Conservation (phyloP, 169 alveolate species). For the Plasmodium gallinaceum region DNA sequence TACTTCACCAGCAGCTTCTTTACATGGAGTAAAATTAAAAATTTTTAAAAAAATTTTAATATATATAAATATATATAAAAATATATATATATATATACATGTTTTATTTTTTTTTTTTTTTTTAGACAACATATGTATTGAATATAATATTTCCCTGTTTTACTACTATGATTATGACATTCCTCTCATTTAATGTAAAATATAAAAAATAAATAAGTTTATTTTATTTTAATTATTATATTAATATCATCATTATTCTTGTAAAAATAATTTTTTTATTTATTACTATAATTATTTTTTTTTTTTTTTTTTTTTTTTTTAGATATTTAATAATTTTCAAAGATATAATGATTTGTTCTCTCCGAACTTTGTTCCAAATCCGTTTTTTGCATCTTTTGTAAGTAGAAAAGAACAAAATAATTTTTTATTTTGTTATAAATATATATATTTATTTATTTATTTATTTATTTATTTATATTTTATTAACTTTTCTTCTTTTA, state of each 20-base stretch:
- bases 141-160: constrained; percentile 65
- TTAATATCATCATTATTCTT: background rate
- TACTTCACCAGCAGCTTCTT: constrained; percentile 71
- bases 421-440: background rate
- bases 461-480: background rate
- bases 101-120: background rate
- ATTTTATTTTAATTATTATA: background rate
- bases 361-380: constrained; percentile 42
- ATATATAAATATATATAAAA: background rate
- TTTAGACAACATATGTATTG: constrained; percentile 51
- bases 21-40: constrained; percentile 43
- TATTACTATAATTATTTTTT: background rate
- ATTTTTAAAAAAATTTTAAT: background rate
- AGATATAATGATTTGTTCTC: constrained; percentile 32
- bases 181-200: constrained; percentile 52
- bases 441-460: background rate
- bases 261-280: background rate
- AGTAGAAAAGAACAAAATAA: background rate
- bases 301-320: background rate
- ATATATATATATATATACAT: background rate
- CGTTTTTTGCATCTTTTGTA: constrained; percentile 66
- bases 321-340: constrained; percentile 63
- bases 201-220: background rate
- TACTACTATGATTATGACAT: constrained; percentile 38
- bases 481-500: background rate